A percentile compares a stretch with the other conserved stretches of the same genome.
phyloP scores from a whole-genome alignment of 768 basidiomycete genomes.

The Mycena rebaudengoi region DNA sequence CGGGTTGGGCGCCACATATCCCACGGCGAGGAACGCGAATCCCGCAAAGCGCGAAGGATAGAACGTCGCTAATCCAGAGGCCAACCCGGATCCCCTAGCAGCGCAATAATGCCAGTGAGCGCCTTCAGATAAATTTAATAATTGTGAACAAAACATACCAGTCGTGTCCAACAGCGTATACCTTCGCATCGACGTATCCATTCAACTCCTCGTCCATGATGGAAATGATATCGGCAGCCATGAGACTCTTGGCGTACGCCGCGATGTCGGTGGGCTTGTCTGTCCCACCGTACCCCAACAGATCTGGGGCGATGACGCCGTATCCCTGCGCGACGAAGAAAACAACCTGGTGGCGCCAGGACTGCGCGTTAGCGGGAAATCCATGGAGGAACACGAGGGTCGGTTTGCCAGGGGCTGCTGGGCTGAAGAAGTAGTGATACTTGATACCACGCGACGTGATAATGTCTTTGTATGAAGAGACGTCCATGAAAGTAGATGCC shows the following conservation, averaged over 20 bases:
- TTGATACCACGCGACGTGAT: constrained; percentile 40
- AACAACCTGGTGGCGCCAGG: constrained; percentile 48
- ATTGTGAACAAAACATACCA: constrained; percentile 18
- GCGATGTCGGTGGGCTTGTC: constrained; percentile 49
- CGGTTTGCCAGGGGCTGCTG: constrained; percentile 36
- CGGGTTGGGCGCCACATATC: constrained; percentile 42
- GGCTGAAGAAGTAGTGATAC: constrained; percentile 47
- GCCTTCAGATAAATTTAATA: neutral
- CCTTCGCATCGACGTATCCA: constrained; percentile 35
- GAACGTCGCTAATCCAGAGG: constrained; percentile 45
- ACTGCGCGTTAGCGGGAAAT: constrained; percentile 48
- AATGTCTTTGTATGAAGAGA: constrained; percentile 36
- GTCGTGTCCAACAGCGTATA: constrained; percentile 53
- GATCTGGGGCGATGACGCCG: constrained; percentile 57
- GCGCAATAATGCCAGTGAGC: too few relatives aligned
- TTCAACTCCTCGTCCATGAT: constrained; percentile 50
- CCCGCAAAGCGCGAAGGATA: constrained; percentile 50
- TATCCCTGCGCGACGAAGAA: constrained; percentile 49
- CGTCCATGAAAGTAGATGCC: too few relatives aligned
- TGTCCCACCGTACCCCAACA: constrained; percentile 61
- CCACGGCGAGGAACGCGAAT: constrained; percentile 48
- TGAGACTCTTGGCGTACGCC: constrained; percentile 41
- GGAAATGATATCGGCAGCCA: constrained; percentile 50
- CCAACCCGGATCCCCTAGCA: constrained; percentile 47
- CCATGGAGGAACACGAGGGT: constrained; percentile 55